A percentile compares a stretch with the other conserved stretches of the same genome.
These are phyloP conservation scores for Podila horticola DNA, from an alignment of 192 early-diverging fungal genomes.

Conservation along the genomic window DNA sequence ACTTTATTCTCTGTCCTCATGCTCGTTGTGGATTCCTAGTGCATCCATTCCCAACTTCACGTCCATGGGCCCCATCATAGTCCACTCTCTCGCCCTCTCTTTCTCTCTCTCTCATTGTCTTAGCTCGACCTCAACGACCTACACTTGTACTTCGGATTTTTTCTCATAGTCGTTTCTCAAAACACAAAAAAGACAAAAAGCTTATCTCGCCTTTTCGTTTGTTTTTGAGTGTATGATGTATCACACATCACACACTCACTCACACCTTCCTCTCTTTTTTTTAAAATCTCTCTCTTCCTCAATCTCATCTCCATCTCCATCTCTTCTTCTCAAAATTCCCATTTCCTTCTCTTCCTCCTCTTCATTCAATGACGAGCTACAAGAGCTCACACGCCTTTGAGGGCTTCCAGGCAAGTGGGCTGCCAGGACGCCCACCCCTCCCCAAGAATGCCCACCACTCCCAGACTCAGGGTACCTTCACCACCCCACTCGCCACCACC, in stretches of 20 bases:
- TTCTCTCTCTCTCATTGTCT: too few relatives aligned
- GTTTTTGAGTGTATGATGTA: not conserved
- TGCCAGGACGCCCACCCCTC: constrained; percentile 16
- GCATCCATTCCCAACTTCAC: too few relatives aligned
- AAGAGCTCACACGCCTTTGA: constrained; percentile 50
- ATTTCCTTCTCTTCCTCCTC: not conserved
- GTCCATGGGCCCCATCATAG: too few relatives aligned
- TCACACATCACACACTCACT: not conserved
- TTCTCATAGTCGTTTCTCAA: not conserved
- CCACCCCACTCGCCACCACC: not conserved
- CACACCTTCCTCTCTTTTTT: not conserved
- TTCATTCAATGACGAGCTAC: constrained; percentile 33
- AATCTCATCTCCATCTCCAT: not conserved
- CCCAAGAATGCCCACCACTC: constrained; percentile 28
- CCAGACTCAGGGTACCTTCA: not conserved
- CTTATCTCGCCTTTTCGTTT: not conserved
- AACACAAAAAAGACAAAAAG: not conserved
- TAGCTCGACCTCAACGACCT: too few relatives aligned
- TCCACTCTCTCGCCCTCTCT: too few relatives aligned
- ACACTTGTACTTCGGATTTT: not conserved
- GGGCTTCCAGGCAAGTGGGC: constrained; percentile 16
- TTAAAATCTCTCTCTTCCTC: not conserved
- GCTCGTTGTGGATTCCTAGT: too few relatives aligned
- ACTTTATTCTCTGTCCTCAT: too few relatives aligned
- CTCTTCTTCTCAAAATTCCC: not conserved